A percentile compares a stretch with the other conserved stretches of the same genome.
phyloP scores from a whole-genome alignment of 768 basidiomycete genomes.

The Rhodotorula sphaerocarpa region DNA sequence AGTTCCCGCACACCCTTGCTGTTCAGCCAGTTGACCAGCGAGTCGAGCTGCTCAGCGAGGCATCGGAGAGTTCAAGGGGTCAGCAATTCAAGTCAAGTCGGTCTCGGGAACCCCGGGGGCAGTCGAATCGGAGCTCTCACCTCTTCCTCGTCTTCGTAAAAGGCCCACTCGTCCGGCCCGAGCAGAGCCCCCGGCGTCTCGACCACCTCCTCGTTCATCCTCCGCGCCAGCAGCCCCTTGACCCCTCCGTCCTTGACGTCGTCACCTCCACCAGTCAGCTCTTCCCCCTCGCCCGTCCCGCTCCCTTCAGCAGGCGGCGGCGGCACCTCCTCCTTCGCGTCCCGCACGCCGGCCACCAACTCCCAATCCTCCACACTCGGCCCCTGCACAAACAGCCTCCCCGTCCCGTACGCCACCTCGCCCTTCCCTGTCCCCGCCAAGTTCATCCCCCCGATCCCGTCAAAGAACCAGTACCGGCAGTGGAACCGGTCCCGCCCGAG shows the following conservation, averaged over 20 bases:
- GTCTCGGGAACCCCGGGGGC: too few species aligned
- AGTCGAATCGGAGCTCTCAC: slow-evolving; percentile 52
- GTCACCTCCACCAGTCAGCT: too few species aligned
- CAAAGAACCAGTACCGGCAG: slow-evolving; percentile 97
- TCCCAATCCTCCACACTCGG: slow-evolving; percentile 71
- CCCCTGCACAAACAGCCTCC: slow-evolving; percentile 85
- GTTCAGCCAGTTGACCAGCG: slow-evolving; percentile 81
- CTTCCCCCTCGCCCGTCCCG: too few species aligned
- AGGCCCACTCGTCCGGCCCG: slow-evolving; percentile 76
- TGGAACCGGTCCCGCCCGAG: slow-evolving; percentile 87
- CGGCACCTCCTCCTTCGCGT: too few species aligned
- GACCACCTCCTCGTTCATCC: slow-evolving; percentile 59
- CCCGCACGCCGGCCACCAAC: too few species aligned
- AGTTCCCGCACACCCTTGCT: slow-evolving; percentile 82
- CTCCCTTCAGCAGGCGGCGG: too few species aligned
- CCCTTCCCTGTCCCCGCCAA: slow-evolving; percentile 41
- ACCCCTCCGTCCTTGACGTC: slow-evolving; percentile 51
- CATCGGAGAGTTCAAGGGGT: background rate
- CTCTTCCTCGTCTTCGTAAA: slow-evolving; percentile 77
- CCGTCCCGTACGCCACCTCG: slow-evolving; percentile 76
- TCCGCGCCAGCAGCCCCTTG: slow-evolving; percentile 52
- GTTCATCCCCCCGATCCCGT: slow-evolving; percentile 71
- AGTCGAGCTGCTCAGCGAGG: slow-evolving; percentile 56
- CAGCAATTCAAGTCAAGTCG: background rate
- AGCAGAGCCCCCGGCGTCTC: slow-evolving; percentile 72